A percentile compares a stretch with the other conserved stretches of the same genome.
Conservation (phyloP, 176 grass and related monocot genomes). For the Eragrostis curvula region DNA sequence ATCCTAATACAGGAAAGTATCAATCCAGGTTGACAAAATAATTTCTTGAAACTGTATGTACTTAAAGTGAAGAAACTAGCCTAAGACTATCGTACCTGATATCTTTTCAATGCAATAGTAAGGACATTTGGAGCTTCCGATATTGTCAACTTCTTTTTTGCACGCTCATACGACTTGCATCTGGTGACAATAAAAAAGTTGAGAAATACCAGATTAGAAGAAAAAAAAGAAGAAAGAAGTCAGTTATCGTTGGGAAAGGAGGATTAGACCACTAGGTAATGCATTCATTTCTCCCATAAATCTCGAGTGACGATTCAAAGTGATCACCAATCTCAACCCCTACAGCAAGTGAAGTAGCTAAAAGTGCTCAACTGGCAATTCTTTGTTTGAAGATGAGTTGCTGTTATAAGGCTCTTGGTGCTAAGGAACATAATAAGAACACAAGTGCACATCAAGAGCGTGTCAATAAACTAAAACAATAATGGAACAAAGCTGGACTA, state of each 20-base stretch:
- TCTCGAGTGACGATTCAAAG: slow-evolving; percentile 6
- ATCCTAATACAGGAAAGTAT: slow-evolving; percentile 20
- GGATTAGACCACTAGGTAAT: slow-evolving; percentile 2
- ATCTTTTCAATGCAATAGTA: slow-evolving; percentile 89
- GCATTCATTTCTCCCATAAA: slow-evolving; percentile 18
- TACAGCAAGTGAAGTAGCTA: slow-evolving; percentile 28
- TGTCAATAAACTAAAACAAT: neutral
- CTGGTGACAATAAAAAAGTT: slow-evolving; percentile 43
- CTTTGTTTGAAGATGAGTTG: slow-evolving; percentile 31
- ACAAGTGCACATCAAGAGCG: slow-evolving; percentile 7
- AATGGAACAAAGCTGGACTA: slow-evolving; percentile 26
- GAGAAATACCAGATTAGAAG: slow-evolving; percentile 16
- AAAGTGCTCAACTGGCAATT: slow-evolving; percentile 13
- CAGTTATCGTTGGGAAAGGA: neutral
- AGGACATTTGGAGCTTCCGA: slow-evolving; percentile 87
- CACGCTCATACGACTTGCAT: slow-evolving; percentile 83
- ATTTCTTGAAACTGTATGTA: neutral
- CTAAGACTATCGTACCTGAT: slow-evolving; percentile 63
- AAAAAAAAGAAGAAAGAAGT: slow-evolving; percentile 14
- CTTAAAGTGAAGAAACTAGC: slow-evolving; percentile 25
- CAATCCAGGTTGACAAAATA: slow-evolving; percentile 3
- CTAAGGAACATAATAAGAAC: neutral
- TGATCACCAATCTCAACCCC: slow-evolving; percentile 19
- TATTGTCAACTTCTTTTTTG: slow-evolving; percentile 85
- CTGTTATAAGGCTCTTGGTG: slow-evolving; percentile 10